Evolutionary conservation across 2,329 filamentous ascomycete species (phyloP).

Genomic region (Aspergillus sp.): DNA sequence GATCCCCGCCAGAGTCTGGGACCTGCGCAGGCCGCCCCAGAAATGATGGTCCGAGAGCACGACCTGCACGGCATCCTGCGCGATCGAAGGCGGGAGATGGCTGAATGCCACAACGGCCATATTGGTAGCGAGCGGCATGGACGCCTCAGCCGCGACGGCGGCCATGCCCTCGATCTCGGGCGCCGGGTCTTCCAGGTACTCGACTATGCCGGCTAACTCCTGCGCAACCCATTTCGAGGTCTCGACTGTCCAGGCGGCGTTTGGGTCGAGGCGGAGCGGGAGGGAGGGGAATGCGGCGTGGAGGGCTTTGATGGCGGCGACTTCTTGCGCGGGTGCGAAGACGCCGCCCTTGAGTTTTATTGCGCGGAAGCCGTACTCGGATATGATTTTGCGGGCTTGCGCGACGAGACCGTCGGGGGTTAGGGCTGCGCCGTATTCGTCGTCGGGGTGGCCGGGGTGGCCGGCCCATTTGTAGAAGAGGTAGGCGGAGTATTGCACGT

Average conservation of each 20-base stretch:
- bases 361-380: conserved; percentile 46
- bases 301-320: conserved; percentile 41
- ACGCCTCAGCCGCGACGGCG: conserved; percentile 40
- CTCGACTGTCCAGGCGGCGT: conserved; percentile 6
- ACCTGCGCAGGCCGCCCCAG: conserved; percentile 46
- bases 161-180: conserved; percentile 46
- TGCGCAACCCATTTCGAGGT: conserved; percentile 4
- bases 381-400: conserved; percentile 9
- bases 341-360: conserved; percentile 48
- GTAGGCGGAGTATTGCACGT: conserved; percentile 46
- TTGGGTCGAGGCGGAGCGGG: conserved; percentile 24
- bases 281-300: conserved; percentile 38
- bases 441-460: conserved; percentile 40
- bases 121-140: conserved; percentile 46
- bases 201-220: conserved; percentile 23
- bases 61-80: conserved; percentile 43
- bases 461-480: conserved; percentile 48
- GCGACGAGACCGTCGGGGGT: conserved; percentile 28
- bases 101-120: conserved; percentile 46
- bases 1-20: conserved; percentile 39
- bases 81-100: conserved; percentile 41
- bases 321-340: conserved; percentile 41
- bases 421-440: conserved; percentile 43
- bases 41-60: conserved; percentile 46
- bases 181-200: conserved; percentile 45